Evolutionary conservation across 441 rosid species (phyloP).

Genomic region (Biscutella laevigata): DNA sequence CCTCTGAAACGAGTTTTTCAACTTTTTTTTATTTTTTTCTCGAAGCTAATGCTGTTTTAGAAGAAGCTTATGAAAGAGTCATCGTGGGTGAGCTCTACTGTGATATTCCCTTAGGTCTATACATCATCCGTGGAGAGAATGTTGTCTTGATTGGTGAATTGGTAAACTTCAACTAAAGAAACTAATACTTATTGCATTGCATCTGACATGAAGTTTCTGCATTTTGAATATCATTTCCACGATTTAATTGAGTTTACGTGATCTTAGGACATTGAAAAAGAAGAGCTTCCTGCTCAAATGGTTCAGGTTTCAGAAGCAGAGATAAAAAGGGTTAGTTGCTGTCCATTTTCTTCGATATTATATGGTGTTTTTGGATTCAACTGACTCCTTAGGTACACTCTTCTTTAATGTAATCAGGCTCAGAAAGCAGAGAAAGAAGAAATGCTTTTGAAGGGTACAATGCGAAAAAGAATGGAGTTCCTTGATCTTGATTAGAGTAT

Average conservation of each 20-base stretch:
- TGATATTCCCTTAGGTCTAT: conserved; percentile 63
- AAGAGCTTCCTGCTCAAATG: conserved; percentile 66
- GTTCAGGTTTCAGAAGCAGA: conserved; percentile 42
- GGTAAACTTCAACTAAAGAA: conserved; percentile 16
- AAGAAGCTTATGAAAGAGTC: conserved; percentile 60
- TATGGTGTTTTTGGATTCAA: neutral
- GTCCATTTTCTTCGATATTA: neutral
- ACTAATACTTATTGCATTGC: conserved; percentile 1
- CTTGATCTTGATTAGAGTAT: conserved; percentile 55
- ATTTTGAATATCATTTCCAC: neutral
- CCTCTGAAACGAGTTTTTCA: neutral
- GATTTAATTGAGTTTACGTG: neutral
- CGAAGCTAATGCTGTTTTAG: conserved; percentile 69
- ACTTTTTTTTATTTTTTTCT: neutral
- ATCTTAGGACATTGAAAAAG: conserved; percentile 49
- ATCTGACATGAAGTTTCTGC: neutral
- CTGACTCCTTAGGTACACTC: neutral
- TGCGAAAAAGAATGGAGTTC: conserved; percentile 83
- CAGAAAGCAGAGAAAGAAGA: conserved; percentile 75
- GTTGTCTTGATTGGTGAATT: conserved; percentile 64
- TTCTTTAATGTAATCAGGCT: conserved; percentile 38
- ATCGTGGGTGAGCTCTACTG: conserved; percentile 62
- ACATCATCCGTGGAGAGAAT: conserved; percentile 71
- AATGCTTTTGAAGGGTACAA: conserved; percentile 53
- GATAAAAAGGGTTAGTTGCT: conserved; percentile 51